Conservation (phyloP, 2,329 filamentous ascomycete genomes). For the Apiospora phragmitis region DNA sequence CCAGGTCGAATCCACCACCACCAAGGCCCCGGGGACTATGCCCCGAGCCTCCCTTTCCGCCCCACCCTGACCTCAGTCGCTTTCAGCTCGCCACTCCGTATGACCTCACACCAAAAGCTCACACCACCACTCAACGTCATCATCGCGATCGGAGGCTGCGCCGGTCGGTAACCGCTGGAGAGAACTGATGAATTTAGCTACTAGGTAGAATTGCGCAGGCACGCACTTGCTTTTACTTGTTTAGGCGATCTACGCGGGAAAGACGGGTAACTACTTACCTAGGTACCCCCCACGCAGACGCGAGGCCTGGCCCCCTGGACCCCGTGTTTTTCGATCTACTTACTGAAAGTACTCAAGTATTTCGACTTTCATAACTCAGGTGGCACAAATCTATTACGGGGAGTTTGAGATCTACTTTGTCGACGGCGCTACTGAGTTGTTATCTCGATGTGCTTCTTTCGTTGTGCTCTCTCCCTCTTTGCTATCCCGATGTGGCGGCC, state of each 20-base stretch:
- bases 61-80: constrained; percentile 3
- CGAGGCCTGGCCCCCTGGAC: neutral
- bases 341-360: neutral
- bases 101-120: neutral
- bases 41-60: neutral
- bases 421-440: neutral
- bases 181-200: neutral
- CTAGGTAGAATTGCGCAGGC: neutral
- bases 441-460: neutral
- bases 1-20: neutral
- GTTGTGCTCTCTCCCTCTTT: too few relatives aligned
- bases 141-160: neutral
- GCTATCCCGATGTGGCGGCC: neutral
- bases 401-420: neutral
- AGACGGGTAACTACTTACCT: neutral
- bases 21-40: neutral
- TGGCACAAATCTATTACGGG: neutral
- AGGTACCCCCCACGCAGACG: neutral
- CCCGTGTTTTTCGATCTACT: too few relatives aligned
- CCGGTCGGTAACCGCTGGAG: neutral
- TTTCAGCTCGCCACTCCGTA: neutral
- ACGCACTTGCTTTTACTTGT: neutral
- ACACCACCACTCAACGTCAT: constrained; percentile 1
- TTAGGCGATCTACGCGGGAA: neutral
- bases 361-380: neutral